Evolutionary conservation across 2,329 filamentous ascomycete genomes (phyloP).

Genomic region (Dryadomyces quercivorus): DNA sequence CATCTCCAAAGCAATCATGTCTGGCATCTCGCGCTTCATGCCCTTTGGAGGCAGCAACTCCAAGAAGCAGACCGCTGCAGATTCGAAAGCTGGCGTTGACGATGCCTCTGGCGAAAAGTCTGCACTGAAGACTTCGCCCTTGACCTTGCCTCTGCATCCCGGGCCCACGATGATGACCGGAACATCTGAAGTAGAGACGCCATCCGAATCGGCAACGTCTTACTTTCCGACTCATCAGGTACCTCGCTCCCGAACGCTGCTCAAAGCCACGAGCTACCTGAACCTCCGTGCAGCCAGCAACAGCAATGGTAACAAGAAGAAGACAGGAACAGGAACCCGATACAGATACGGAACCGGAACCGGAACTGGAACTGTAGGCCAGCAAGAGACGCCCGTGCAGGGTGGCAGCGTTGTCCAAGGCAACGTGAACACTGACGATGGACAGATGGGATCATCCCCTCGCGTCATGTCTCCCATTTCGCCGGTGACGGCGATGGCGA

Average conservation of each 20-base stretch:
- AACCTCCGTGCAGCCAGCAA: slow-evolving; percentile 8
- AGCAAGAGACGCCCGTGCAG: no score
- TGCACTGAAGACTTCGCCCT: neutral
- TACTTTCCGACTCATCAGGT: neutral
- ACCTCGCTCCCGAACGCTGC: neutral
- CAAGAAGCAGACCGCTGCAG: neutral
- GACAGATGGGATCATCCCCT: no score
- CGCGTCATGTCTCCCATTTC: no score
- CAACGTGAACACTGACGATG: no score
- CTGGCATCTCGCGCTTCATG: neutral
- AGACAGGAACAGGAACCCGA: no score
- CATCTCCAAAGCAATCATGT: neutral
- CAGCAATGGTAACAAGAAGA: no score
- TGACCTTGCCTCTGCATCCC: neutral
- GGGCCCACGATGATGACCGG: neutral
- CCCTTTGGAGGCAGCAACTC: neutral
- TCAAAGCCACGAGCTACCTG: slow-evolving; percentile 14
- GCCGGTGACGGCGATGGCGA: no score
- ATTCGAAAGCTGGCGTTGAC: neutral
- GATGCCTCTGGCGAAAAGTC: no score
- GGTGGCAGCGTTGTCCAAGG: no score
- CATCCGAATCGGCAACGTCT: neutral
- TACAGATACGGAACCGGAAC: no score
- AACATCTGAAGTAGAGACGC: no score
- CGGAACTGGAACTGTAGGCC: no score